Percentiles rank a stretch among this genome's conserved stretches.
Conservation (phyloP, 163 green algal species). For the Prototheca wickerhamii region DNA sequence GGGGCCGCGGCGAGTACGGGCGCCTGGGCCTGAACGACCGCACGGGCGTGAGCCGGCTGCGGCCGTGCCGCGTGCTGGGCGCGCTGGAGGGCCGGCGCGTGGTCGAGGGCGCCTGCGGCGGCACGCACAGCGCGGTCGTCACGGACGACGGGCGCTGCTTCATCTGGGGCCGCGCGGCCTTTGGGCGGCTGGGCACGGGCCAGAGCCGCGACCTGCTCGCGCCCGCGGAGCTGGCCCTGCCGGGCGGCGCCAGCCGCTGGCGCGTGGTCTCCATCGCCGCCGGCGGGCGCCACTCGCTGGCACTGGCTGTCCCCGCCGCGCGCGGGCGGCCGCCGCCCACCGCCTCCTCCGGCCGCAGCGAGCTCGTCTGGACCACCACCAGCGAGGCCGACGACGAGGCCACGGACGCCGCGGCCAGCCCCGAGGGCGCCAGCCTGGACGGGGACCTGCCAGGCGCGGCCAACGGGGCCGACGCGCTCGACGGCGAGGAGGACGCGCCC, state of each 20-base stretch:
- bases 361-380: slow-evolving; percentile 2
- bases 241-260: slow-evolving; percentile 61
- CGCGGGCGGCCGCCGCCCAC: not conserved
- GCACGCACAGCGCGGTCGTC: slow-evolving; percentile 68
- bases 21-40: slow-evolving; percentile 77
- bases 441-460: not conserved
- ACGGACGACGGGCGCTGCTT: slow-evolving; percentile 66
- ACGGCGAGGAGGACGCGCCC: not conserved
- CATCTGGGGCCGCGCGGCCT: slow-evolving; percentile 67
- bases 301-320: slow-evolving; percentile 56
- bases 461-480: not conserved
- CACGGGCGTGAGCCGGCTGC: slow-evolving; percentile 58
- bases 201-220: slow-evolving; percentile 39
- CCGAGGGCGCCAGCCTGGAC: slow-evolving; percentile 6
- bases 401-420: slow-evolving; percentile 7
- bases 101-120: slow-evolving; percentile 58
- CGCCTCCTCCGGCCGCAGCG: slow-evolving; percentile 4
- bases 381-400: slow-evolving; percentile 19
- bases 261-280: slow-evolving; percentile 51
- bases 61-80: slow-evolving; percentile 51
- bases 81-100: slow-evolving; percentile 27
- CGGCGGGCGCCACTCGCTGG: slow-evolving; percentile 67
- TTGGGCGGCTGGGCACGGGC: slow-evolving; percentile 57
- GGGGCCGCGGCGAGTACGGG: slow-evolving; percentile 85
- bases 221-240: slow-evolving; percentile 56